phyloP scores from a whole-genome alignment of 2,329 filamentous ascomycete genomes.

The Periconia digitata region DNA sequence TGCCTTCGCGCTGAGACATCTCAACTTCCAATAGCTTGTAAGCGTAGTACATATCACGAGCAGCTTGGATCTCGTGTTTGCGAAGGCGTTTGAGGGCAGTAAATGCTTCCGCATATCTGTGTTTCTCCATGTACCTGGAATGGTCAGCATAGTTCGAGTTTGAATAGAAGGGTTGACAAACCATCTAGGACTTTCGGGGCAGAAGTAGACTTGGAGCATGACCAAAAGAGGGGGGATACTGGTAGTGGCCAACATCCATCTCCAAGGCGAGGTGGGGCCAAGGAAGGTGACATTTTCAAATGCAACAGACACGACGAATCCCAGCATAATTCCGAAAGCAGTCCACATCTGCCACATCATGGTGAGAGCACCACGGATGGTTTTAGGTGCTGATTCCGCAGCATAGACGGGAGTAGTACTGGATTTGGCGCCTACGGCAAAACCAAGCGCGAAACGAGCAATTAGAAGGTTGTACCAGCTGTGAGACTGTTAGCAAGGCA shows the following conservation, averaged over 20 bases:
- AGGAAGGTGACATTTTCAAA: slow-evolving; percentile 30
- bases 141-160: neutral
- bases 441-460: slow-evolving; percentile 34
- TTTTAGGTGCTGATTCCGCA: slow-evolving; percentile 52
- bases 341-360: slow-evolving; percentile 56
- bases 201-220: slow-evolving; percentile 34
- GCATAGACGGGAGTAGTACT: slow-evolving; percentile 51
- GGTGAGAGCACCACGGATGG: slow-evolving; percentile 52
- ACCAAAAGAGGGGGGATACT: slow-evolving; percentile 34
- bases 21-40: slow-evolving; percentile 40
- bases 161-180: slow-evolving; percentile 7
- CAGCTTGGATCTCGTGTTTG: slow-evolving; percentile 55
- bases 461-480: slow-evolving; percentile 36
- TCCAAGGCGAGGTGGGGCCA: slow-evolving; percentile 30
- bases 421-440: slow-evolving; percentile 36
- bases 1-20: slow-evolving; percentile 36
- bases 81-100: slow-evolving; percentile 54
- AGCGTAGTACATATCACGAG: slow-evolving; percentile 58
- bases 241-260: slow-evolving; percentile 37
- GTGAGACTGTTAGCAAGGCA: neutral
- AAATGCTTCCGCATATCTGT: slow-evolving; percentile 37
- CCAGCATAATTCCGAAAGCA: slow-evolving; percentile 37
- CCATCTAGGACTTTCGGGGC: slow-evolving; percentile 34
- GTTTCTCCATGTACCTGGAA: slow-evolving; percentile 35
- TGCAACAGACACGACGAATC: slow-evolving; percentile 34